Conservation (phyloP, 176 grass and related monocot genomes). For the Bromus sterilis region DNA sequence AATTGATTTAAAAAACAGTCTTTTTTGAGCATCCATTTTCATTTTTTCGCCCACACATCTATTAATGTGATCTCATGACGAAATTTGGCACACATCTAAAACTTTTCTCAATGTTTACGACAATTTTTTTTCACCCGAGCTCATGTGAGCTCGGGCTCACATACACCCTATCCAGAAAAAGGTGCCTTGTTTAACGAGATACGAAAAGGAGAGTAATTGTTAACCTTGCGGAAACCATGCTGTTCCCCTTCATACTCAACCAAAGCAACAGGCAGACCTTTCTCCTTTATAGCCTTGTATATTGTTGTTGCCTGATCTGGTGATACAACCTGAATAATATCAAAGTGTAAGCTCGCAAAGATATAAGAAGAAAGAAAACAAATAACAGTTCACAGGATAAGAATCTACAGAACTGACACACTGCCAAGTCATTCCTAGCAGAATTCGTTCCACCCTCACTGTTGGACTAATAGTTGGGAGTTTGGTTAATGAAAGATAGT, state of each 20-base stretch:
- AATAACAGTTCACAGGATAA: neutral
- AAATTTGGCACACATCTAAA: too few relatives aligned
- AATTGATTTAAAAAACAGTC: too few relatives aligned
- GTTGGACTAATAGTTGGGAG: neutral
- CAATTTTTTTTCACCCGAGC: too few relatives aligned
- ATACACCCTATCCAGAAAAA: too few relatives aligned
- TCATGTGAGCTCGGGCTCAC: too few relatives aligned
- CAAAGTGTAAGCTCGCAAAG: neutral
- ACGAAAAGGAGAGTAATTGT: neutral
- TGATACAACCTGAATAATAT: slow-evolving; percentile 58
- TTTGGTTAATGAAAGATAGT: neutral
- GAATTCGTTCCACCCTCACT: neutral
- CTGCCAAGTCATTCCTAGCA: neutral
- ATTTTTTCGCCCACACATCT: too few relatives aligned
- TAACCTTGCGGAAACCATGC: slow-evolving; percentile 89
- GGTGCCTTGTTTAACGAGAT: neutral
- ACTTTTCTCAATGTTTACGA: too few relatives aligned
- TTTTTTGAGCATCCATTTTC: too few relatives aligned
- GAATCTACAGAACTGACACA: neutral
- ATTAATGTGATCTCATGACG: too few relatives aligned
- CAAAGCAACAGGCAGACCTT: slow-evolving; percentile 83
- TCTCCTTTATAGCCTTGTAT: slow-evolving; percentile 80
- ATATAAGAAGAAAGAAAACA: neutral
- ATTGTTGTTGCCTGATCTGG: slow-evolving; percentile 81
- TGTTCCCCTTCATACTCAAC: slow-evolving; percentile 96